Percentiles rank a stretch among this genome's conserved stretches.
phyloP scores from a whole-genome alignment of 2,329 filamentous ascomycete species.

The Fusarium stilboides region DNA sequence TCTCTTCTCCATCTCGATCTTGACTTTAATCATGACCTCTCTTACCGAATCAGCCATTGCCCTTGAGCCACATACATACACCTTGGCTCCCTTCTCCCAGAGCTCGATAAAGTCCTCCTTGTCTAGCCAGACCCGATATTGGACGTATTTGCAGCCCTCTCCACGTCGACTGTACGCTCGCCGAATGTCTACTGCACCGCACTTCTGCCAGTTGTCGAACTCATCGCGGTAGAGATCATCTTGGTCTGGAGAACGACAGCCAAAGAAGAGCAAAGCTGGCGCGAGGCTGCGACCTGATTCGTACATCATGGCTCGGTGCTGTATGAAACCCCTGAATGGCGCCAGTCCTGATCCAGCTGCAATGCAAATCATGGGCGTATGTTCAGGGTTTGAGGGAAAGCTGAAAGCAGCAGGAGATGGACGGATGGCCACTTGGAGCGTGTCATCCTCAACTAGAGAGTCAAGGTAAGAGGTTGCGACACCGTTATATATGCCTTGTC shows the following conservation, averaged over 20 bases:
- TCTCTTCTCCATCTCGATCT: no score
- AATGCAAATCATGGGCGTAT: slow-evolving; percentile 66
- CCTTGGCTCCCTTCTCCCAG: slow-evolving; percentile 63
- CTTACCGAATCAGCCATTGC: slow-evolving; percentile 56
- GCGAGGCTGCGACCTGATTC: slow-evolving; percentile 67
- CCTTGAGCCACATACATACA: slow-evolving; percentile 76
- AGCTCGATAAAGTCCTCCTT: slow-evolving; percentile 54
- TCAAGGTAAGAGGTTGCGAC: slow-evolving; percentile 74
- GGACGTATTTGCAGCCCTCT: slow-evolving; percentile 64
- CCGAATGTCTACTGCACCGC: slow-evolving; percentile 65
- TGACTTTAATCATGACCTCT: slow-evolving; percentile 23
- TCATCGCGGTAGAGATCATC: slow-evolving; percentile 74
- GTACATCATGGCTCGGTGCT: slow-evolving; percentile 70
- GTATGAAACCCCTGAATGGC: slow-evolving; percentile 74
- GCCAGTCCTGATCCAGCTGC: slow-evolving; percentile 70
- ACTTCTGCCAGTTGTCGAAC: slow-evolving; percentile 69
- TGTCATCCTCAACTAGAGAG: slow-evolving; percentile 60
- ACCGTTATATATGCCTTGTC: slow-evolving; percentile 66
- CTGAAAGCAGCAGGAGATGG: slow-evolving; percentile 62
- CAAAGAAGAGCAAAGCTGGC: slow-evolving; percentile 74
- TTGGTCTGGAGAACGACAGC: slow-evolving; percentile 68
- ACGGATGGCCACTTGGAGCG: slow-evolving; percentile 64
- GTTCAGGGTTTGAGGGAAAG: slow-evolving; percentile 61
- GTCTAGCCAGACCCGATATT: slow-evolving; percentile 59
- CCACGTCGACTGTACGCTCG: slow-evolving; percentile 67